Evolutionary conservation across 208 protist species (phyloP), one percentile per base, ranked within the genome.

Genomic region (Wallacemonas sp.): DNA sequence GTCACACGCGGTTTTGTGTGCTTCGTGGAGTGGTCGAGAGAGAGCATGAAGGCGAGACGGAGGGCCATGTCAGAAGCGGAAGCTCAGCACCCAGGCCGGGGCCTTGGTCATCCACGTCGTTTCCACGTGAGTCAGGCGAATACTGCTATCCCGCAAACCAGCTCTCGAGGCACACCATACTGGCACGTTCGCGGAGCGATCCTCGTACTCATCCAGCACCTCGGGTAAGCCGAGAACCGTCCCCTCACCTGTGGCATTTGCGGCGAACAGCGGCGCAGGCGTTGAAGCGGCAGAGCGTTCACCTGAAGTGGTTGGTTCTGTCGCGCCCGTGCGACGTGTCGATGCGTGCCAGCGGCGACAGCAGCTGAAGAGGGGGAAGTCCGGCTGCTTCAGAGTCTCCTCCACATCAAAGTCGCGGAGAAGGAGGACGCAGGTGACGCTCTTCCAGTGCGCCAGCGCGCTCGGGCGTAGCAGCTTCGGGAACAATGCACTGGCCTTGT

Each of bases 81-180:
- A 90, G 57, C 69, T 75, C 62, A 90, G 36, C 13, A 90, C 68
- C 76, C 79, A 87, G 21, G 79, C 83, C 32, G 83, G 83, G 6
- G 83, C 79, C 13, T 84, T 75, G 44, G 52, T 68, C 83, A 90
- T 90, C 83, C 83, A 90, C 10, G 79, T 86, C 34, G 83, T 82
- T 59, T 84, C 72, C 21, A 90, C 38, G 13, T 61, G 63, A 45
- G 68, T 77, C 27, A 21, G 63, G 45, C 63, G 62, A 12, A 78
- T 19, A 12, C 63, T 59, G 36, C 73, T 66, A 5, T 75, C 70
- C 22, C 57, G 36, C 2, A 78, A 53, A 1, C 45, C 58, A 17
- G 46, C 39, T 3, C 38, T n/a, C 13, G 44, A 21, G 4, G 62
- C 59, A 34, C 62, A 68, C 60, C 60, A 65, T 10, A 9, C 17